These are phyloP conservation scores for Brassica hybrid DNA, from an alignment of 441 rosid genomes.

Conservation along the genomic window DNA sequence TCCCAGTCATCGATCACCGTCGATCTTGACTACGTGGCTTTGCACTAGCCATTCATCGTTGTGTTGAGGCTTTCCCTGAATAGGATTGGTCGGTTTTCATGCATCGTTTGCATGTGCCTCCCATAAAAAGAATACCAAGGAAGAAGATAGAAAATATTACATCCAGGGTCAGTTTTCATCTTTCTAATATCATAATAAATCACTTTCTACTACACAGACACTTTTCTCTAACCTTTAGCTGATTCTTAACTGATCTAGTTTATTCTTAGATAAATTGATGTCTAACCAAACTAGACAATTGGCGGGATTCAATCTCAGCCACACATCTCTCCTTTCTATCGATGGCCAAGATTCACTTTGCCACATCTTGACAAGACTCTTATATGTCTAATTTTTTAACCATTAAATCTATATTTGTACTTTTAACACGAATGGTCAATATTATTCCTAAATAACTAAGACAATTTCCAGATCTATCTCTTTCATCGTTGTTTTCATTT, in stretches of 20 bases:
- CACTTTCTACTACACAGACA: background rate
- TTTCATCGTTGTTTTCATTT: background rate
- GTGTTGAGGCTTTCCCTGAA: slow-evolving; percentile 28
- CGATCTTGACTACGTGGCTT: slow-evolving; percentile 42
- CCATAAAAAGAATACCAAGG: slow-evolving; percentile 24
- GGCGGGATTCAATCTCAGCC: background rate
- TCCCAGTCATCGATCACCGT: background rate
- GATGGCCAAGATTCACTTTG: background rate
- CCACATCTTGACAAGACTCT: too few relatives aligned
- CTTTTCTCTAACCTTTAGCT: too few relatives aligned
- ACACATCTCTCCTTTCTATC: background rate
- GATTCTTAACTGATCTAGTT: background rate
- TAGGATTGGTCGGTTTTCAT: slow-evolving; percentile 48
- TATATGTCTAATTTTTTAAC: too few relatives aligned
- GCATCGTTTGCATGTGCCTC: slow-evolving; percentile 43
- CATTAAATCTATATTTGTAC: background rate
- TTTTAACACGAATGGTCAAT: background rate
- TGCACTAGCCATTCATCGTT: slow-evolving; percentile 30
- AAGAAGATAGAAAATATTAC: background rate
- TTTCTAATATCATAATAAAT: background rate
- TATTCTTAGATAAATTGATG: background rate
- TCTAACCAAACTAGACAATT: background rate
- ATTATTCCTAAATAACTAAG: background rate
- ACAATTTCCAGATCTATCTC: background rate
- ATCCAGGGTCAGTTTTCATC: background rate